A percentile compares a stretch with the other conserved stretches of the same genome.
Conservation (phyloP, 352 stramenopile species). For the Phytophthora parvispora region DNA sequence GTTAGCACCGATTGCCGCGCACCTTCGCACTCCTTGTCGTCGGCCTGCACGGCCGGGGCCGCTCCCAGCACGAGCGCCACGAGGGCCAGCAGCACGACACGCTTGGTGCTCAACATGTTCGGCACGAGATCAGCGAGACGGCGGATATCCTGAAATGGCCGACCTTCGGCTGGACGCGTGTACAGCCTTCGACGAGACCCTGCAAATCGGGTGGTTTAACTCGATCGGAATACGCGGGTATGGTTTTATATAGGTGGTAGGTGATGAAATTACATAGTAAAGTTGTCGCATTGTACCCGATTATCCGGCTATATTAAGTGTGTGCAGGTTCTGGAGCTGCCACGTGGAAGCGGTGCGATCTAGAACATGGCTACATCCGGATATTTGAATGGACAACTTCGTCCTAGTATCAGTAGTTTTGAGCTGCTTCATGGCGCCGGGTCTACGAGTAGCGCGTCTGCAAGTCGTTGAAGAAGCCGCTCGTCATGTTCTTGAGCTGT, state of each 20-base stretch:
- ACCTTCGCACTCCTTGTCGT: constrained; percentile 94
- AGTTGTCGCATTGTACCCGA: background rate
- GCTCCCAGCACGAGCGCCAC: constrained; percentile 64
- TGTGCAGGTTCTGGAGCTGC: constrained; percentile 27
- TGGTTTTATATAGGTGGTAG: too few relatives aligned
- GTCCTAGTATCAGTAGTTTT: background rate
- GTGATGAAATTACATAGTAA: too few relatives aligned
- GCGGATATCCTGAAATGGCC: constrained; percentile 38
- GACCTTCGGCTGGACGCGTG: constrained; percentile 22
- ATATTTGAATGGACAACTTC: background rate
- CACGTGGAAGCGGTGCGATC: constrained; percentile 31
- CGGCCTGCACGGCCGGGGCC: constrained; percentile 40
- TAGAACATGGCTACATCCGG: constrained; percentile 27
- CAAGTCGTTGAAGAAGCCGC: constrained; percentile 89
- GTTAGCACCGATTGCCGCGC: constrained; percentile 3
- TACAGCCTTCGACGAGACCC: background rate
- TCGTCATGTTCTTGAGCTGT: constrained; percentile 93
- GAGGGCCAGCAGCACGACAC: constrained; percentile 73
- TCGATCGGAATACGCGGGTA: too few relatives aligned
- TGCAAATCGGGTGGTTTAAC: constrained; percentile 4
- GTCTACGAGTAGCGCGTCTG: constrained; percentile 84
- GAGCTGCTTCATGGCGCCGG: background rate
- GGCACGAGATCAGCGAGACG: constrained; percentile 1
- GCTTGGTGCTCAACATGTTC: constrained; percentile 70
- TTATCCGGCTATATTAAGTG: constrained; percentile 39